Percentiles rank a stretch among this genome's conserved stretches.
These are phyloP conservation scores for Candolleomyces efflorescens DNA, from an alignment of 768 basidiomycete genomes.

Conservation along the genomic window DNA sequence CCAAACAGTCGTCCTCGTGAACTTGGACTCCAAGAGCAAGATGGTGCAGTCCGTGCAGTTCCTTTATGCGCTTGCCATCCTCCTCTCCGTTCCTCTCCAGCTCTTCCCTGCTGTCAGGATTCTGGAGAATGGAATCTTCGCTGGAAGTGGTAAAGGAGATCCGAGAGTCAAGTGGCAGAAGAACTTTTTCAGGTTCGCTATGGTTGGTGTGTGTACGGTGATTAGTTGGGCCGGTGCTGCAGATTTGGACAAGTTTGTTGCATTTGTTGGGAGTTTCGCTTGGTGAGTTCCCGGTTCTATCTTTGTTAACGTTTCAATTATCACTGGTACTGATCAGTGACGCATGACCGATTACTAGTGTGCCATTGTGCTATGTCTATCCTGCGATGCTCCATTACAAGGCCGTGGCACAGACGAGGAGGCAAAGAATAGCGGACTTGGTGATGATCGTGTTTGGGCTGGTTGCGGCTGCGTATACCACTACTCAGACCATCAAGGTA, in stretches of 20 bases:
- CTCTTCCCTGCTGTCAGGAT: conserved; percentile 98
- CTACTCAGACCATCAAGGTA: conserved; percentile 71
- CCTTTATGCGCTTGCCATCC: conserved; percentile 88
- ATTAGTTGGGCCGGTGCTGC: conserved; percentile 79
- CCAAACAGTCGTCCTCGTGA: conserved; percentile 92
- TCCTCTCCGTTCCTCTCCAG: conserved; percentile 89
- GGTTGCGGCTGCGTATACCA: conserved; percentile 72
- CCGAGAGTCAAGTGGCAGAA: conserved; percentile 91
- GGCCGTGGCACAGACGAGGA: conserved; percentile 71
- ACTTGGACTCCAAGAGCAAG: conserved; percentile 77
- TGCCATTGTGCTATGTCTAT: conserved; percentile 92
- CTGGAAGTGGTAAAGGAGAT: conserved; percentile 79
- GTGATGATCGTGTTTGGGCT: conserved; percentile 73
- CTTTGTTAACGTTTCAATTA: conserved; percentile 21
- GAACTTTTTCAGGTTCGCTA: conserved; percentile 77
- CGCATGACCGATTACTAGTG: conserved; percentile 40
- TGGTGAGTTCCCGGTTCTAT: conserved; percentile 52
- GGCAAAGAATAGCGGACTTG: conserved; percentile 64
- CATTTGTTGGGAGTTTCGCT: conserved; percentile 89
- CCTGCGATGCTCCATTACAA: conserved; percentile 91
- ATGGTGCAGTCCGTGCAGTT: conserved; percentile 91
- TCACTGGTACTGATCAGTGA: neutral
- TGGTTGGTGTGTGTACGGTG: conserved; percentile 77
- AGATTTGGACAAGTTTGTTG: conserved; percentile 95
- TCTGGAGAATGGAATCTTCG: conserved; percentile 93